Evolutionary conservation across 2,329 filamentous ascomycete species (phyloP), one percentile per base, ranked within the genome.

Genomic region (Aureobasidium sp.): DNA sequence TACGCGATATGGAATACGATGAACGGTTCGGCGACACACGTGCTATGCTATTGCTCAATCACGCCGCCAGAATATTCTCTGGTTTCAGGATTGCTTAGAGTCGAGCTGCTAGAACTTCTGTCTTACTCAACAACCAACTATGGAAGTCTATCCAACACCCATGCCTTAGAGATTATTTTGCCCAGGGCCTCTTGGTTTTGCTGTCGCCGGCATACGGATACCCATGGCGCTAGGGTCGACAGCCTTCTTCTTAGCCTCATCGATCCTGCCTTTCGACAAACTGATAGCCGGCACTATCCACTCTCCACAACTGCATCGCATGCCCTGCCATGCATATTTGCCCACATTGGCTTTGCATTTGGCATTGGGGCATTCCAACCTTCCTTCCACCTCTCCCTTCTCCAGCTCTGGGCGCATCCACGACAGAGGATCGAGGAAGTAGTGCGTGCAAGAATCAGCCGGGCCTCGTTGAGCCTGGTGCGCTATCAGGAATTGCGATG

Each of bases 321-420:
- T 88, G 15, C 94, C 94, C 73, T 95, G 91, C 94, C 94, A 99
- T 58, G 93, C 89, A 71, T 97, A 99, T 68, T 94, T 89, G 42
- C 94, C 94, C 52, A 97, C 85, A 58, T 90, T 91, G 44, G 89
- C 85, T 50, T 83, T 85, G 74, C 94, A 99, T 70, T 87, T 88
- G 11, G 93, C 92, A 70, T 87, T 88, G 11, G 94, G 93, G 70
- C 94, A 99, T 63, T 86, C 83, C 35, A 99, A 79, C 11, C 93
- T 85, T 27, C 94, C 94, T 64, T 92, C 90, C 27, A 97, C 80
- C 64, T 87, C 84, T 31, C 90, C 91, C 69, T 89, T 83, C 68
- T 92, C 89, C n/a, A 99, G 84, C 69, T 87, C 86, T 0, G 86
- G 79, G 7, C 89, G 85, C 94, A 99, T 99, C 94, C 94, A 99